A percentile compares a stretch with the other conserved stretches of the same genome.
Conservation (phyloP, 768 basidiomycete genomes). For the Hygrophorus russula region DNA sequence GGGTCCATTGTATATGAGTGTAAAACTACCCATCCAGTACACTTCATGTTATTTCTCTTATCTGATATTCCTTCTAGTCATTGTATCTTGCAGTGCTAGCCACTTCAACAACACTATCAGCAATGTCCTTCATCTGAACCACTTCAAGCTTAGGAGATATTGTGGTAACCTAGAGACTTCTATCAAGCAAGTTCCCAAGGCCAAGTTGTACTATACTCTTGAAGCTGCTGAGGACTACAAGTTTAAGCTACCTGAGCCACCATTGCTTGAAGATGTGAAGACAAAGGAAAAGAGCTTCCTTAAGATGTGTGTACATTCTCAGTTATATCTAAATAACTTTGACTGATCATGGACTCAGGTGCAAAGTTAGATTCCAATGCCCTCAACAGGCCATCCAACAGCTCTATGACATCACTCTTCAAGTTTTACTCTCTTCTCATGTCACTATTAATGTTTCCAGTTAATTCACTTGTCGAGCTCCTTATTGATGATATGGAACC, state of each 20-base stretch:
- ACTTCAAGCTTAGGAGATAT: constrained; percentile 95
- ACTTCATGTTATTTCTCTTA: constrained; percentile 14
- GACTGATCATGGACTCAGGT: constrained; percentile 21
- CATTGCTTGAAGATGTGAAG: constrained; percentile 98
- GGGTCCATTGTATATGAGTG: no score
- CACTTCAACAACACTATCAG: constrained; percentile 99
- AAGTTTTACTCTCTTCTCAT: constrained; percentile 96
- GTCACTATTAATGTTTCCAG: constrained; percentile 98
- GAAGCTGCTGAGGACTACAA: constrained; percentile 94
- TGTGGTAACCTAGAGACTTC: constrained; percentile 92
- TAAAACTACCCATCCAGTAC: constrained; percentile 89
- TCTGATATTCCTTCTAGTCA: constrained; percentile 41
- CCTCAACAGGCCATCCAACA: constrained; percentile 79
- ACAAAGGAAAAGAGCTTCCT: constrained; percentile 96
- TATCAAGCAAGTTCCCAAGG: constrained; percentile 90
- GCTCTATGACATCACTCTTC: constrained; percentile 88
- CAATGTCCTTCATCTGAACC: constrained; percentile 94
- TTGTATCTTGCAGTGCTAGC: constrained; percentile 94
- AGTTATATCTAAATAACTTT: neutral
- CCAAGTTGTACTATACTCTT: constrained; percentile 95
- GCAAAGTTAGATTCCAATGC: constrained; percentile 96
- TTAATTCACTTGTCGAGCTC: constrained; percentile 94
- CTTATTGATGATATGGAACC: constrained; percentile 94
- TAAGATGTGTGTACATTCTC: constrained; percentile 56
- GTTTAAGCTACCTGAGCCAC: constrained; percentile 96